phyloP scores from a whole-genome alignment of 306 rosid species.

The Gastrolobium villosum region DNA sequence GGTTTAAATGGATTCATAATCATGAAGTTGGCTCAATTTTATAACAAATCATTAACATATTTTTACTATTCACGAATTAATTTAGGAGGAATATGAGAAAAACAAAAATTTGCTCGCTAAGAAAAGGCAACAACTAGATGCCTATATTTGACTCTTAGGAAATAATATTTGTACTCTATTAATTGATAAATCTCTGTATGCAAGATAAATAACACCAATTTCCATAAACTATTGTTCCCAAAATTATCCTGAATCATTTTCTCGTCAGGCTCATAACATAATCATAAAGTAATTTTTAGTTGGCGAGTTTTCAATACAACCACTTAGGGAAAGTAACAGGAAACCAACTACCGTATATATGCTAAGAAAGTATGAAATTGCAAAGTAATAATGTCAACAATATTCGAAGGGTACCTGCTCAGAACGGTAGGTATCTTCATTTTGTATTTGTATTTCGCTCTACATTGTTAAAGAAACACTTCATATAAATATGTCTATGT shows the following conservation, averaged over 20 bases:
- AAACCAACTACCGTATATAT: constrained; percentile 21
- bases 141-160: constrained; percentile 27
- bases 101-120: constrained; percentile 30
- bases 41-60: constrained; percentile 18
- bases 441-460: constrained; percentile 87
- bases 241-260: constrained; percentile 3
- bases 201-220: constrained; percentile 39
- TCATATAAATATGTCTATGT: constrained; percentile 26
- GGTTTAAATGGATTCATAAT: constrained; percentile 16
- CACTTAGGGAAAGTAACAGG: constrained; percentile 24
- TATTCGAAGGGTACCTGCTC: constrained; percentile 76
- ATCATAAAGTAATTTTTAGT: constrained; percentile 20
- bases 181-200: constrained; percentile 13
- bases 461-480: constrained; percentile 58
- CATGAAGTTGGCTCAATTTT: constrained; percentile 14
- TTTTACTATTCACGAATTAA: neutral
- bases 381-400: constrained; percentile 43
- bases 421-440: constrained; percentile 77
- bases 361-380: constrained; percentile 34
- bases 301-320: constrained; percentile 31
- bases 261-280: constrained; percentile 33
- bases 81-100: constrained; percentile 24
- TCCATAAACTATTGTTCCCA: constrained; percentile 19
- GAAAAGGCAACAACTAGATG: constrained; percentile 38
- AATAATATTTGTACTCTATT: neutral